phyloP scores from a whole-genome alignment of 805 yeast species.

The Alloascoidea hylecoeti region DNA sequence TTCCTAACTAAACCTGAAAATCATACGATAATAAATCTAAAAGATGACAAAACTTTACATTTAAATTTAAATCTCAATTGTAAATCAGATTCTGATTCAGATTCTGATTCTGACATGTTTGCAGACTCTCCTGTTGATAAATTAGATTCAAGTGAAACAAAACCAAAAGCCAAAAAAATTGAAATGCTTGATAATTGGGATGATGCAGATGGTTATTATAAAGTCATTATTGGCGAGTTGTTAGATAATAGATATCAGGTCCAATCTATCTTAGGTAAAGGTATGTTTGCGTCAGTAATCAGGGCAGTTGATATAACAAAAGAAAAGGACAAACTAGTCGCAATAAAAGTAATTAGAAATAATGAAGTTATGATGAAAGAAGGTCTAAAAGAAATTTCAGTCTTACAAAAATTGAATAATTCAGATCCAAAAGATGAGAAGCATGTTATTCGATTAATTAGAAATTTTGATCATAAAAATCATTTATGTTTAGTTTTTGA shows the following conservation, averaged over 20 bases:
- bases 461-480: conserved; percentile 69
- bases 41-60: background rate
- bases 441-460: conserved; percentile 54
- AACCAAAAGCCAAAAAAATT: conserved; percentile 7
- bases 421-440: conserved; percentile 46
- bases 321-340: conserved; percentile 18
- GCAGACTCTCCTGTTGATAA: conserved; percentile 4
- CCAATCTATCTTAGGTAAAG: conserved; percentile 16
- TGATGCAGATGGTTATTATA: conserved; percentile 19
- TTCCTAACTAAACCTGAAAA: conserved; percentile 3
- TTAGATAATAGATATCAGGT: conserved; percentile 15
- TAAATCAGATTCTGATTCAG: conserved; percentile 6
- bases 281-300: conserved; percentile 19
- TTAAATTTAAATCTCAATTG: background rate
- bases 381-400: conserved; percentile 67
- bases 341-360: conserved; percentile 51
- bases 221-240: conserved; percentile 17
- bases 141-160: conserved; percentile 5
- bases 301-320: conserved; percentile 12
- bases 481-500: conserved; percentile 86
- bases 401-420: conserved; percentile 53
- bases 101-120: conserved; percentile 9
- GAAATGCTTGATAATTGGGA: conserved; percentile 17
- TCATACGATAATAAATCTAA: conserved; percentile 1
- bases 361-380: conserved; percentile 49